A percentile compares a stretch with the other conserved stretches of the same genome.
Evolutionary conservation across 805 yeast species (phyloP).

Genomic region (Yarrowia alimentaria): DNA sequence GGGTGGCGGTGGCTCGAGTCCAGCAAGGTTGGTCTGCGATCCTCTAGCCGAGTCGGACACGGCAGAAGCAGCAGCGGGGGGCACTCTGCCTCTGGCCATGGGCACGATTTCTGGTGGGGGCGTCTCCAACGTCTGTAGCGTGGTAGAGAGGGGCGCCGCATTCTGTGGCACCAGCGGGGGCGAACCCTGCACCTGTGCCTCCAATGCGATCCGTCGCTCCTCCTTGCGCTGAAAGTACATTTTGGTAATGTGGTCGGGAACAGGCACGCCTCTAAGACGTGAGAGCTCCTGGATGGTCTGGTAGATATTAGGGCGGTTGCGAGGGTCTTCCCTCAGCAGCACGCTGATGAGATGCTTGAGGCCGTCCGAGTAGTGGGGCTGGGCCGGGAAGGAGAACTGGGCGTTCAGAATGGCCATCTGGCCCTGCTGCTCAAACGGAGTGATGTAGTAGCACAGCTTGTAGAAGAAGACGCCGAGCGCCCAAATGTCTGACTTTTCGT

Average conservation of each 20-base stretch:
- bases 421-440: slow-evolving; percentile 85
- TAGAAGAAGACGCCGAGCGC: slow-evolving; percentile 90
- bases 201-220: slow-evolving; percentile 12
- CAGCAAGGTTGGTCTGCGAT: too few species aligned
- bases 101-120: too few species aligned
- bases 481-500: slow-evolving; percentile 94
- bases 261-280: slow-evolving; percentile 54
- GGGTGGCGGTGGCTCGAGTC: too few species aligned
- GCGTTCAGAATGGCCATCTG: slow-evolving; percentile 86
- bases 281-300: slow-evolving; percentile 70
- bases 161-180: slow-evolving; percentile 12
- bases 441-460: slow-evolving; percentile 86
- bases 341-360: slow-evolving; percentile 72
- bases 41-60: too few species aligned
- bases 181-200: slow-evolving; percentile 23
- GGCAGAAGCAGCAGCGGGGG: too few species aligned
- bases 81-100: too few species aligned
- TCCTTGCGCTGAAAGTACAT: slow-evolving; percentile 31
- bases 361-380: slow-evolving; percentile 67
- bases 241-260: slow-evolving; percentile 44
- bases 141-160: too few species aligned
- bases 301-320: slow-evolving; percentile 78
- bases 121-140: too few species aligned
- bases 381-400: slow-evolving; percentile 67
- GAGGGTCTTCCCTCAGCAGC: slow-evolving; percentile 80